Conservation (phyloP, 106 monocot genomes). For the Vanilla planifolia region DNA sequence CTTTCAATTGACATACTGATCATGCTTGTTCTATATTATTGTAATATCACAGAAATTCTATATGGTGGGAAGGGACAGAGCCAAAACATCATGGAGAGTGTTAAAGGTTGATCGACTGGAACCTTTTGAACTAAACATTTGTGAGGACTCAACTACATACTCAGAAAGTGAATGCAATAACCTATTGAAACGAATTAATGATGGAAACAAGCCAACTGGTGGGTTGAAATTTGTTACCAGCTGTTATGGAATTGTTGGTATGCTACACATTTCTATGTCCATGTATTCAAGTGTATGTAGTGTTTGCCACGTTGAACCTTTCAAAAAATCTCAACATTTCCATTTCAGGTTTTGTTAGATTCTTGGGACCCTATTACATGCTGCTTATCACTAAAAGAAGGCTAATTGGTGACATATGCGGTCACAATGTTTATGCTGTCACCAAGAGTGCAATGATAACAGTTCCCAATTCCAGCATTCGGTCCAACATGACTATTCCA, state of each 20-base stretch:
- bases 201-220: constrained; percentile 67
- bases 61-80: constrained; percentile 83
- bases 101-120: constrained; percentile 66
- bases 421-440: constrained; percentile 62
- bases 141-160: constrained; percentile 58
- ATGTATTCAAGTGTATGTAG: neutral
- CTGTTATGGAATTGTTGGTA: constrained; percentile 97
- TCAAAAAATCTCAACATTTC: neutral
- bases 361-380: constrained; percentile 81
- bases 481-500: constrained; percentile 37
- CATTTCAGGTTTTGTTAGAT: constrained; percentile 67
- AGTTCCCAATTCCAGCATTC: constrained; percentile 38
- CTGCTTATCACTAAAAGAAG: constrained; percentile 63
- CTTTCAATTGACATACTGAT: neutral
- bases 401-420: constrained; percentile 60
- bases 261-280: neutral
- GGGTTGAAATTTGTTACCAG: constrained; percentile 78
- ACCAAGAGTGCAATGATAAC: constrained; percentile 66
- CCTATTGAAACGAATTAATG: constrained; percentile 60
- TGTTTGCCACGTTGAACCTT: neutral
- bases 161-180: constrained; percentile 45
- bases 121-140: constrained; percentile 64
- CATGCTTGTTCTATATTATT: neutral
- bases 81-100: constrained; percentile 55
- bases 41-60: constrained; percentile 75